A percentile compares a stretch with the other conserved stretches of the same genome.
These are phyloP conservation scores for Phytophthora quininea DNA, from an alignment of 352 stramenopile species.

Conservation along the genomic window DNA sequence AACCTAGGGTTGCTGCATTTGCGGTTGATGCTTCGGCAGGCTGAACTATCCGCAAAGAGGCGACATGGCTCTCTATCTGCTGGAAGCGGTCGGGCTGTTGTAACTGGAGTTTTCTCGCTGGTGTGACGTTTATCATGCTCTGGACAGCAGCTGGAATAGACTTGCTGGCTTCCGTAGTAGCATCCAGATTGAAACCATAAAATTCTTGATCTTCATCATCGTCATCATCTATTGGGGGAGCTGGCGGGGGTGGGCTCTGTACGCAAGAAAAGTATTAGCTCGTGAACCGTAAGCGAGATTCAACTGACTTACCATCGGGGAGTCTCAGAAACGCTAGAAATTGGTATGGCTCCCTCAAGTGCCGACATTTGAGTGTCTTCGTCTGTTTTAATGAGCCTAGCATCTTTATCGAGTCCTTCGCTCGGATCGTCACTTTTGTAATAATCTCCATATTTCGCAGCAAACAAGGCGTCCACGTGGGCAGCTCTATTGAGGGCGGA, in stretches of 20 bases:
- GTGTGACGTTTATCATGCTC: background rate
- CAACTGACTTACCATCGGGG: slow-evolving; percentile 14
- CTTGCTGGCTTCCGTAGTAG: background rate
- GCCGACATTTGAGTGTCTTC: too few species aligned
- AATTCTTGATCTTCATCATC: slow-evolving; percentile 41
- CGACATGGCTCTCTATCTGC: slow-evolving; percentile 44
- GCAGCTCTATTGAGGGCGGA: slow-evolving; percentile 3
- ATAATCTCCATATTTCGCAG: slow-evolving; percentile 41
- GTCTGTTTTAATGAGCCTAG: too few species aligned
- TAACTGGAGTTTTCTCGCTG: background rate
- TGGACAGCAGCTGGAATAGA: background rate
- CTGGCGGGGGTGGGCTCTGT: slow-evolving; percentile 56
- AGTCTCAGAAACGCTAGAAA: background rate
- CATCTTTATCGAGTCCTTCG: slow-evolving; percentile 4
- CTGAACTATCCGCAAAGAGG: slow-evolving; percentile 37
- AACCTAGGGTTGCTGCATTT: slow-evolving; percentile 8
- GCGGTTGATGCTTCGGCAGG: slow-evolving; percentile 7
- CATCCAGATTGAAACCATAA: slow-evolving; percentile 33
- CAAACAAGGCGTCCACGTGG: slow-evolving; percentile 31
- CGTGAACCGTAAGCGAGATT: background rate
- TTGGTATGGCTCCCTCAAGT: too few species aligned
- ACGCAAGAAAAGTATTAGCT: slow-evolving; percentile 6
- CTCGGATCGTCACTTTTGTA: slow-evolving; percentile 25
- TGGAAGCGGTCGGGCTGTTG: slow-evolving; percentile 36
- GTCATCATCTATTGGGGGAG: slow-evolving; percentile 55